phyloP scores from a whole-genome alignment of 2,329 filamentous ascomycete species.

The Penicillium sumatraense region DNA sequence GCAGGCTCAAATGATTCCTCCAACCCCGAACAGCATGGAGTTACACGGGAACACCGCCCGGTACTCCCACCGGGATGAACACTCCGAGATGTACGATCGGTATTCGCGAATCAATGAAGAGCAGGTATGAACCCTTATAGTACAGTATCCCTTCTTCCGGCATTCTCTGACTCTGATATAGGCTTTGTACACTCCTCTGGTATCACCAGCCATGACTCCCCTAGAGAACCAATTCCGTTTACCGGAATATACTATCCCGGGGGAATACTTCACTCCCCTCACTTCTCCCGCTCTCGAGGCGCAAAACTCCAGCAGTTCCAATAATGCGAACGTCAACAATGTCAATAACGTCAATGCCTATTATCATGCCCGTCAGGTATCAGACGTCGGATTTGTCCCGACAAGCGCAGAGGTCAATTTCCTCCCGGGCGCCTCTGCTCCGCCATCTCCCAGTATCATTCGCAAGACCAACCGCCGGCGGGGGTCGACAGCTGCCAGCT shows the following conservation, averaged over 20 bases:
- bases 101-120: constrained; percentile 49
- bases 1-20: constrained; percentile 46
- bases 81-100: constrained; percentile 49
- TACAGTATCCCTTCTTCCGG: neutral
- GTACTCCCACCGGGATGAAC: constrained; percentile 47
- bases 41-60: constrained; percentile 49
- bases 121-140: constrained; percentile 39
- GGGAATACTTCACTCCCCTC: constrained; percentile 56
- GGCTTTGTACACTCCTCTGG: constrained; percentile 55
- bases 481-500: constrained; percentile 33
- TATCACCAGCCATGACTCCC: constrained; percentile 57
- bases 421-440: constrained; percentile 32
- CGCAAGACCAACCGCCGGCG: constrained; percentile 46
- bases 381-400: constrained; percentile 46
- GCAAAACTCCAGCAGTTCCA: constrained; percentile 40
- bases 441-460: constrained; percentile 32
- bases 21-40: constrained; percentile 55
- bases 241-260: constrained; percentile 52
- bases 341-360: no score
- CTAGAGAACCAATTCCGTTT: constrained; percentile 53
- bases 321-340: constrained; percentile 38
- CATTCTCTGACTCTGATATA: constrained; percentile 23
- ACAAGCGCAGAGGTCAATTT: constrained; percentile 47
- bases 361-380: constrained; percentile 40
- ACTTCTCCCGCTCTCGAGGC: constrained; percentile 57